Percentiles rank a stretch among this genome's conserved stretches.
Conservation (phyloP, 164 flowering plant genomes). For the Kalanchoe fedtschenkoi region DNA sequence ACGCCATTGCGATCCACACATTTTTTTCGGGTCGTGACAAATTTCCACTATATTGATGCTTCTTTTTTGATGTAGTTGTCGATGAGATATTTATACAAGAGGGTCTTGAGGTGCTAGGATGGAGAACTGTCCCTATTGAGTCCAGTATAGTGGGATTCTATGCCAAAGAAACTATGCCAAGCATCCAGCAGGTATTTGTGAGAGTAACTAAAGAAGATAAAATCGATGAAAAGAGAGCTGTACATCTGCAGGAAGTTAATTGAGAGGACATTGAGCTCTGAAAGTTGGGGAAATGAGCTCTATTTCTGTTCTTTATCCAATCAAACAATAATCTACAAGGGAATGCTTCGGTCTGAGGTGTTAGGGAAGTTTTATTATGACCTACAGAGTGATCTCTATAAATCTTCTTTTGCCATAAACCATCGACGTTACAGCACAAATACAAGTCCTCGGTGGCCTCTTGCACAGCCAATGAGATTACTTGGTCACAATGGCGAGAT, state of each 20-base stretch:
- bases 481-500: constrained; percentile 99
- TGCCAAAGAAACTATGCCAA: constrained; percentile 90
- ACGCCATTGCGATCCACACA: too few relatives aligned
- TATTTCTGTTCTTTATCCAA: constrained; percentile 94
- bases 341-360: constrained; percentile 98
- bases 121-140: constrained; percentile 95
- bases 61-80: constrained; percentile 48
- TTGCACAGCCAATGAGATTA: constrained; percentile 98
- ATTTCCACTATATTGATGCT: too few relatives aligned
- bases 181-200: constrained; percentile 87
- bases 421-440: constrained; percentile 97
- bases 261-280: constrained; percentile 51
- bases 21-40: too few relatives aligned
- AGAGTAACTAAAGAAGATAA: constrained; percentile 62
- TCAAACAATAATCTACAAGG: constrained; percentile 96
- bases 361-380: constrained; percentile 81
- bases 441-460: constrained; percentile 98
- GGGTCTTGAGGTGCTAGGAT: constrained; percentile 96
- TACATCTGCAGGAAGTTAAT: constrained; percentile 86
- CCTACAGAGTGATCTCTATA: constrained; percentile 73
- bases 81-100: constrained; percentile 58
- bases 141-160: constrained; percentile 65
- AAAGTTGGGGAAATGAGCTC: constrained; percentile 79
- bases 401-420: constrained; percentile 87
- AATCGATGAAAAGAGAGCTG: constrained; percentile 82